Evolutionary conservation across 2,329 filamentous ascomycete genomes (phyloP).

Genomic region (Neopestalotiopsis rosae): DNA sequence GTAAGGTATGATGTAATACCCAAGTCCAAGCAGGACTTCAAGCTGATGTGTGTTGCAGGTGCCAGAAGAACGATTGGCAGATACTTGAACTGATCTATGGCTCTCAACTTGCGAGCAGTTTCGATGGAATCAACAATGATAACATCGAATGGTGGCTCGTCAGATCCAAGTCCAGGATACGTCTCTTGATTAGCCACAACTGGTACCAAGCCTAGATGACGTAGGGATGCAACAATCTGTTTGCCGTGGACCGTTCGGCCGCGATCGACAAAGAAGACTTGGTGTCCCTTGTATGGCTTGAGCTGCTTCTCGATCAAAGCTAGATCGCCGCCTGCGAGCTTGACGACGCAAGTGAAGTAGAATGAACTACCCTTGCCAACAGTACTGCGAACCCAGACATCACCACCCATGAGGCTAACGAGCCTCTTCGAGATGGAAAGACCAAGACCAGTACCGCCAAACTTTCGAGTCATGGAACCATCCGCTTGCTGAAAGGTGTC

Average conservation of each 20-base stretch:
- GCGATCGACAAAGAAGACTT: constrained; percentile 94
- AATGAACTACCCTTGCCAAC: constrained; percentile 92
- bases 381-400: constrained; percentile 93
- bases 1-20: constrained; percentile 99
- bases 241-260: constrained; percentile 77
- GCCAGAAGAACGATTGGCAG: constrained; percentile 93
- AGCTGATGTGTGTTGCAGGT: constrained; percentile 84
- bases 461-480: constrained; percentile 93
- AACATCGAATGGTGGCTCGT: constrained; percentile 82
- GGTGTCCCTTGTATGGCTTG: constrained; percentile 88
- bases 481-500: constrained; percentile 99
- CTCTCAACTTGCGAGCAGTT: constrained; percentile 82
- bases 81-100: constrained; percentile 96
- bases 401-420: constrained; percentile 94
- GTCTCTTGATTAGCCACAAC: constrained; percentile 83
- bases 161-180: constrained; percentile 61
- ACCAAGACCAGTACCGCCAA: constrained; percentile 92
- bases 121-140: constrained; percentile 95
- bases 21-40: constrained; percentile 92
- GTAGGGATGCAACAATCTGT: constrained; percentile 80
- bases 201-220: constrained; percentile 78
- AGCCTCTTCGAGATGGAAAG: constrained; percentile 94
- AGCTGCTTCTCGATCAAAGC: constrained; percentile 82
- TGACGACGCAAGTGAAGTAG: constrained; percentile 94
- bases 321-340: constrained; percentile 80